Percentiles rank a stretch among this genome's conserved stretches.
phyloP scores from a whole-genome alignment of 148 eudicot genomes.

The Camellia japonica region DNA sequence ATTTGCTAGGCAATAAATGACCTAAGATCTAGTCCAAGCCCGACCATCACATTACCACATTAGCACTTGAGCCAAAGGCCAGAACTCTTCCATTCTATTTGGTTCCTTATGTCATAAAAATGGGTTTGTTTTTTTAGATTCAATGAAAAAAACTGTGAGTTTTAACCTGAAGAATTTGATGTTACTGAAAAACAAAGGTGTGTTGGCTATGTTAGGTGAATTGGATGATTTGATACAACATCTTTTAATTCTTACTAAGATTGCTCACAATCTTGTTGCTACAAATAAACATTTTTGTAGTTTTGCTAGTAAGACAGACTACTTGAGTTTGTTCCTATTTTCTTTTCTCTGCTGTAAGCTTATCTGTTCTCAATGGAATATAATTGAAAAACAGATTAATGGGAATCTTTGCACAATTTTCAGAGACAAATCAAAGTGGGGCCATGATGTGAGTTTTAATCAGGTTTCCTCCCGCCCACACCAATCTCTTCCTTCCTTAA shows the following conservation, averaged over 20 bases:
- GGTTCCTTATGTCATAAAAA: background rate
- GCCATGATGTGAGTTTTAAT: constrained; percentile 8
- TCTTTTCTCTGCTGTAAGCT: background rate
- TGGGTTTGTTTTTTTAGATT: background rate
- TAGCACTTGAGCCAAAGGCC: constrained; percentile 44
- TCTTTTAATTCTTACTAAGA: too few species aligned
- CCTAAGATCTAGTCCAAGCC: too few species aligned
- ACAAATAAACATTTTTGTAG: background rate
- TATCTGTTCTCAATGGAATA: constrained; percentile 3
- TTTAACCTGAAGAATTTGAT: background rate
- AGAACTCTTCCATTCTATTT: constrained; percentile 10
- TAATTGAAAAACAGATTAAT: background rate
- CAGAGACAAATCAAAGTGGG: too few species aligned
- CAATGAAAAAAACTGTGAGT: background rate
- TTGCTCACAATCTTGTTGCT: too few species aligned
- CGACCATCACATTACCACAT: too few species aligned
- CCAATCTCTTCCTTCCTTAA: constrained; percentile 45
- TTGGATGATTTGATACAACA: too few species aligned
- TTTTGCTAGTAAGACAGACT: background rate
- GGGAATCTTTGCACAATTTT: constrained; percentile 13
- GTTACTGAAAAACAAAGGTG: too few species aligned
- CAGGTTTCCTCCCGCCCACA: constrained; percentile 28
- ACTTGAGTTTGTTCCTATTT: background rate
- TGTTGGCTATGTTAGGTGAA: too few species aligned
- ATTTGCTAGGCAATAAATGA: too few species aligned